Conservation (phyloP, 495 filamentous ascomycete species). For the Penicillium paradoxum region DNA sequence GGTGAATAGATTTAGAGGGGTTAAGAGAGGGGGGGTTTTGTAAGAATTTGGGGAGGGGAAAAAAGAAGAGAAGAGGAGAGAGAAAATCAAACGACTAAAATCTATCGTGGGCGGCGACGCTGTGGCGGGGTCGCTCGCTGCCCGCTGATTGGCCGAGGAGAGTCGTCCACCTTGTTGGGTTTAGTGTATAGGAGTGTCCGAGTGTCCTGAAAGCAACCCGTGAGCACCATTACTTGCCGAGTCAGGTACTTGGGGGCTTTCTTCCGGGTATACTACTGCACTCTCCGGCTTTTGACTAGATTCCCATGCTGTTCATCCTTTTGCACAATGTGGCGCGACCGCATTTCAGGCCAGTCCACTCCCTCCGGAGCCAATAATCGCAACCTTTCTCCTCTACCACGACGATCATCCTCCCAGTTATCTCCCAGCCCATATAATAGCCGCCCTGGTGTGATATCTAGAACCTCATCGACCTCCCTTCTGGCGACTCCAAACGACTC, state of each 20-base stretch:
- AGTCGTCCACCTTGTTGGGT: conserved; percentile 11
- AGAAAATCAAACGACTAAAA: conserved; percentile 9
- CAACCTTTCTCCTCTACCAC: conserved; percentile 65
- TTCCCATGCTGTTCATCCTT: conserved; percentile 7
- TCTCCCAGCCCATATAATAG: conserved; percentile 38
- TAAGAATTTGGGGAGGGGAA: conserved; percentile 18
- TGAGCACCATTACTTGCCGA: neutral
- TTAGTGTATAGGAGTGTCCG: conserved; percentile 23
- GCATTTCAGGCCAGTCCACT: conserved; percentile 68
- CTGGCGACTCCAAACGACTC: conserved; percentile 63
- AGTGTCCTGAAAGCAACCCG: conserved; percentile 1
- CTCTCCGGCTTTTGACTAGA: neutral
- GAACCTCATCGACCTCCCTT: conserved; percentile 64
- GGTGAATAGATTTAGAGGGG: conserved; percentile 26
- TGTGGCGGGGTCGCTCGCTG: conserved; percentile 31
- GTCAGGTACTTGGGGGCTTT: neutral
- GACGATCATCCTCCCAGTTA: conserved; percentile 50
- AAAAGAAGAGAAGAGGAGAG: conserved; percentile 18
- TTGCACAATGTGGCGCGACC: conserved; percentile 77
- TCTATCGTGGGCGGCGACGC: conserved; percentile 6
- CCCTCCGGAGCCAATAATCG: conserved; percentile 57
- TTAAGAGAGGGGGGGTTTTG: conserved; percentile 9
- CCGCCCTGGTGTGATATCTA: conserved; percentile 56
- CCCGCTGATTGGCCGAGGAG: neutral
- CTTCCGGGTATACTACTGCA: neutral